Base-by-base conservation (phyloP, 2,329 filamentous ascomycete species). In the Fusarium agapanthi region DNA sequence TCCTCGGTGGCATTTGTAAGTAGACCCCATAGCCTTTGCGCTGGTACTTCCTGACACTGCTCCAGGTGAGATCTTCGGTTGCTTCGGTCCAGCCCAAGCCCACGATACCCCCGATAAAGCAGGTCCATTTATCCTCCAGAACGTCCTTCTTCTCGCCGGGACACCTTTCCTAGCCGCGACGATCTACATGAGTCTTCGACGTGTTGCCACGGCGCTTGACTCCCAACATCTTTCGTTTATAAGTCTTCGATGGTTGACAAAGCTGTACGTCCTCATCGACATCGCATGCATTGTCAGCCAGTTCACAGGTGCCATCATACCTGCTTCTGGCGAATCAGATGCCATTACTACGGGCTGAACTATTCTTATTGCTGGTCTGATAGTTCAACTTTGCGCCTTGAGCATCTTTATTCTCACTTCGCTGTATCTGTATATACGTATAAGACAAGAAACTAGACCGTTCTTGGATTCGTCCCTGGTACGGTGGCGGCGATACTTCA, bases 401-500 rank as follows among this genome's bases (percentile, higher is more conserved):
- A 57, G 47, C 0, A 6, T 71, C 24, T 71, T 71, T 6, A 67
- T 71, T 3, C 20, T 65, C 0, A 69, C 50, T 0, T 57, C 65
- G 0, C 3, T 55, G 0, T 54, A 65, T 14, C 28, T 58, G 0
- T 65, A 58, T 3, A 32, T 45, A 2, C 28, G 65, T 2, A 28
- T 65, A 9, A 44, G n/a, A 5, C 34, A 50, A 15, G 65, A 68
- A 5, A 62, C 63, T 1, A 63, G 65, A 0, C 63, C 63, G 10
- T 68, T 67, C 32, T 26, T 67, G 22, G 38, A 68, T 7, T 62
- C 43, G 7, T 47, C 65, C 6, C n/a, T 68, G 14, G 13, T 81
- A 10, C 73, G 76, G 0, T 82, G 81, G 81, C 72, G 72, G 30
- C 61, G 74, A 20, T 72, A 81, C 44, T 76, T 84, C 20, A 58